Conservation (phyloP, 78 protist genomes). For the Chrysochromulina tobinii region DNA sequence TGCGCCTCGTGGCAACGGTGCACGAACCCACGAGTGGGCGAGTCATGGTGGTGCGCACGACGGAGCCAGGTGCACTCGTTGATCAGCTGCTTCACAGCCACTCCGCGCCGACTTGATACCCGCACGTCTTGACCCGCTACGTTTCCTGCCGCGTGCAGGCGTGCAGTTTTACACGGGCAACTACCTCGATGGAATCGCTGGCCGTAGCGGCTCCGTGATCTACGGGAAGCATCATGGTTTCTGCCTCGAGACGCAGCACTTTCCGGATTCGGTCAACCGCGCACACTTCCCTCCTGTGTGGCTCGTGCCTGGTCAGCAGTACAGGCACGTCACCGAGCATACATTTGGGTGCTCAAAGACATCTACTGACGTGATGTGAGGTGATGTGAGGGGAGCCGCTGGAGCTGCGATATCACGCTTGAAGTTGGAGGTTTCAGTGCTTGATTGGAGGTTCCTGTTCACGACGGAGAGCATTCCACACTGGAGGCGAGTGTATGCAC, state of each 20-base stretch:
- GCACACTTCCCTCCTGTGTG: neutral
- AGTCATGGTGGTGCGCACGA: neutral
- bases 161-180: constrained; percentile 39
- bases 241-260: constrained; percentile 49
- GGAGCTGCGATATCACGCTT: too few species aligned
- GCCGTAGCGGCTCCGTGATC: neutral
- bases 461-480: too few species aligned
- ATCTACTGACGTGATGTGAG: too few species aligned
- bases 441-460: too few species aligned
- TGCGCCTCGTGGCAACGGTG: neutral
- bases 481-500: too few species aligned
- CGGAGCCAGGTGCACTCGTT: neutral
- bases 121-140: too few species aligned
- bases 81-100: too few species aligned
- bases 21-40: neutral
- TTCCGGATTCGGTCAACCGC: neutral
- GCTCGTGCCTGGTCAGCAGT: neutral
- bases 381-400: too few species aligned
- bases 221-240: constrained; percentile 12
- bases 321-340: neutral
- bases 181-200: neutral
- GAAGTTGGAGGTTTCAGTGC: too few species aligned
- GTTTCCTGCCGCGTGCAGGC: neutral
- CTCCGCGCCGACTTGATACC: too few species aligned
- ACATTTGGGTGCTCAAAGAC: neutral